These are phyloP conservation scores for Penstemon eatonii DNA, from an alignment of 257 asterid genomes.

Conservation along the genomic window DNA sequence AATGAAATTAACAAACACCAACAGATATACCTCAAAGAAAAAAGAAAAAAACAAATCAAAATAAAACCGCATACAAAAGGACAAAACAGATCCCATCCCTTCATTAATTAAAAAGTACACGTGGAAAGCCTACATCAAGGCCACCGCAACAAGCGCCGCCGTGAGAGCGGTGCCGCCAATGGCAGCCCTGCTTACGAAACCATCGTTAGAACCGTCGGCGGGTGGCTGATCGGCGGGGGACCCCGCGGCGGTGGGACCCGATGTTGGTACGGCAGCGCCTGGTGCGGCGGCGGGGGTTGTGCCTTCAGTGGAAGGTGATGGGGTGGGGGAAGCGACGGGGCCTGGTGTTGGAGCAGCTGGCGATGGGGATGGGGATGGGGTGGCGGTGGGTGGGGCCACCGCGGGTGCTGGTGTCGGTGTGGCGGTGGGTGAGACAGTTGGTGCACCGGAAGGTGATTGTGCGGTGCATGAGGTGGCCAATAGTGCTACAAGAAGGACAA, in stretches of 20 bases:
- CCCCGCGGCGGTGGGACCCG: constrained; percentile 32
- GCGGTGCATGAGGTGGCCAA: constrained; percentile 58
- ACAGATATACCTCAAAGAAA: constrained; percentile 9
- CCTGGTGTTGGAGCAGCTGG: constrained; percentile 32
- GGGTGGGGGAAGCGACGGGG: constrained; percentile 36
- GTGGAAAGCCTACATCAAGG: constrained; percentile 50
- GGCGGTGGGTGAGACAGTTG: constrained; percentile 60
- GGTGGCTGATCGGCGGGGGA: constrained; percentile 46
- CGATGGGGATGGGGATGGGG: constrained; percentile 27
- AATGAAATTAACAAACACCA: constrained; percentile 28
- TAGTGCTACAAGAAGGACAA: constrained; percentile 50
- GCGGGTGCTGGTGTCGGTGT: constrained; percentile 43
- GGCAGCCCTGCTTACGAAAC: constrained; percentile 45
- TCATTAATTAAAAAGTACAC: constrained; percentile 24
- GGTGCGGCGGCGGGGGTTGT: constrained; percentile 8
- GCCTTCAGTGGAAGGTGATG: not conserved
- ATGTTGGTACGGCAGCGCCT: constrained; percentile 10
- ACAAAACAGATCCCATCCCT: constrained; percentile 40
- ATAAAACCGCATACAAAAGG: constrained; percentile 24
- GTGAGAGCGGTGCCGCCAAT: constrained; percentile 62
- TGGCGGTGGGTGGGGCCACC: constrained; percentile 42
- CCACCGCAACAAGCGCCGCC: constrained; percentile 57
- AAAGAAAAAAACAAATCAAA: not conserved
- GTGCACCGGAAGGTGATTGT: constrained; percentile 58
- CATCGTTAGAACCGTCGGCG: constrained; percentile 38